phyloP scores from a whole-genome alignment of 2,329 filamentous ascomycete genomes.

The Aspergillus sergii region DNA sequence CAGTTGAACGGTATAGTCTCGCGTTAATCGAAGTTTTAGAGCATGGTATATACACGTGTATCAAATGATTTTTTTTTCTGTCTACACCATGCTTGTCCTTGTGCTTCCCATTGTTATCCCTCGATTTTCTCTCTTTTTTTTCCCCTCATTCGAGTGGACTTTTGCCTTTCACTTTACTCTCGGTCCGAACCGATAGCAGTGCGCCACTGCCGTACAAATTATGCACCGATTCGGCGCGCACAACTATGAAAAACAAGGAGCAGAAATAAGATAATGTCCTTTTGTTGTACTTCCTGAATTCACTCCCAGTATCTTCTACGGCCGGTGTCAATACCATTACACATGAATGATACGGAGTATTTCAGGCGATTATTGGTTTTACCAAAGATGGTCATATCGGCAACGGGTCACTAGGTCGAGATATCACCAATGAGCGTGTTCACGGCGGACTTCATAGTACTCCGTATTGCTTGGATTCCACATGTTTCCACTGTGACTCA shows the following conservation, averaged over 20 bases:
- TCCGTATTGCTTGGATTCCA: conserved; percentile 10
- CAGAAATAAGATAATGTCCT: neutral
- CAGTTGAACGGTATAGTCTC: neutral
- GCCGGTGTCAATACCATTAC: neutral
- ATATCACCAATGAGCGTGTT: conserved; percentile 3
- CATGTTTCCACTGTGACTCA: conserved; percentile 9
- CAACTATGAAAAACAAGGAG: conserved; percentile 2
- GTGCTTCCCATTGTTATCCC: neutral
- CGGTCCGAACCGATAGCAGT: conserved; percentile 15
- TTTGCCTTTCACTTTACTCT: conserved; percentile 7
- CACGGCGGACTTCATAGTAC: neutral
- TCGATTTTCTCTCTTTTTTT: neutral
- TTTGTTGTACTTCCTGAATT: neutral
- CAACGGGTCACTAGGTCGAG: neutral
- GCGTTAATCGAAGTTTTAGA: neutral
- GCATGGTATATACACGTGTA: neutral
- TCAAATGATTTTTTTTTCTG: neutral
- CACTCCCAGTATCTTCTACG: neutral
- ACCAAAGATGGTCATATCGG: neutral
- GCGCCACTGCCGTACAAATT: conserved; percentile 14
- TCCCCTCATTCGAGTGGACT: neutral
- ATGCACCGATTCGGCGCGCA: conserved; percentile 2
- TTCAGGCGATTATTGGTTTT: neutral
- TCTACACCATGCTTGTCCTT: neutral
- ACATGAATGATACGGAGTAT: neutral